Evolutionary conservation across 495 filamentous ascomycete species (phyloP).

Genomic region (Xylaria curta): DNA sequence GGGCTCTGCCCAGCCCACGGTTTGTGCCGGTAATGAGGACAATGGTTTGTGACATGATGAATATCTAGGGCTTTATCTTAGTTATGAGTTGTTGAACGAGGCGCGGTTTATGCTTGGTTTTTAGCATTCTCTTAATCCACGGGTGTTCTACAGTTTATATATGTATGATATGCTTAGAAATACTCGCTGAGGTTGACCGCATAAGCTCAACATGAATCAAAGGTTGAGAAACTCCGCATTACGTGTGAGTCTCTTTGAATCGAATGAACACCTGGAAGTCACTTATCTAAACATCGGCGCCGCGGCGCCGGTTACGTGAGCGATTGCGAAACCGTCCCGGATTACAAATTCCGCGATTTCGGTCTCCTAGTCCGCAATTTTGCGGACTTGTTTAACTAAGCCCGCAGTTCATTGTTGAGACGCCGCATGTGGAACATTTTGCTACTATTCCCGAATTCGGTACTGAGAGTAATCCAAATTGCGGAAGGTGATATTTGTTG

Average conservation of each 20-base stretch:
- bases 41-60: constrained; percentile 32
- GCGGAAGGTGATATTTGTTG: neutral
- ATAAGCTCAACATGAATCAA: neutral
- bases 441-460: neutral
- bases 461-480: neutral
- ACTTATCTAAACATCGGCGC: neutral
- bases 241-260: neutral
- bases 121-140: neutral
- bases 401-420: neutral
- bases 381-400: constrained; percentile 8
- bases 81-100: neutral
- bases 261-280: neutral
- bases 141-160: neutral
- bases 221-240: neutral
- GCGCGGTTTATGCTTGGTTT: neutral
- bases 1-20: constrained; percentile 42
- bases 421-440: neutral
- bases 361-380: neutral
- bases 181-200: neutral
- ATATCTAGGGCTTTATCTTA: neutral
- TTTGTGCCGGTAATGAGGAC: constrained; percentile 44
- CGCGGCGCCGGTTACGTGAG: constrained; percentile 2
- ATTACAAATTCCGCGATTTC: constrained; percentile 1
- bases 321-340: neutral
- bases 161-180: neutral